Percentiles rank a stretch among this genome's conserved stretches.
These are phyloP conservation scores for Agastache rugosa DNA, from an alignment of 257 asterid species.

Conservation along the genomic window DNA sequence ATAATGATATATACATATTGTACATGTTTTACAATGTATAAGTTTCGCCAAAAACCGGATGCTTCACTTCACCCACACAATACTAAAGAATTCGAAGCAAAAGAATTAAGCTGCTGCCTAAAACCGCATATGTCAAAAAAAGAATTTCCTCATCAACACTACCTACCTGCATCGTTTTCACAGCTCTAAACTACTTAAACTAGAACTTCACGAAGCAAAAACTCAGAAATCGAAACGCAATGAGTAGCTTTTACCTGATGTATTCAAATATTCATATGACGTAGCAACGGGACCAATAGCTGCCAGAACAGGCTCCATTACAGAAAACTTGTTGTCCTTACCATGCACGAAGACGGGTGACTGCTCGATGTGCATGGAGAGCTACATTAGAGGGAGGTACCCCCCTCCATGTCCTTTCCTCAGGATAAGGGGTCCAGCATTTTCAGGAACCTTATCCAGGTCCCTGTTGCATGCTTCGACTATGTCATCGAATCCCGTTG, in stretches of 20 bases:
- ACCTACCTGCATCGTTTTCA: conserved; percentile 36
- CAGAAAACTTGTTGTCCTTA: background rate
- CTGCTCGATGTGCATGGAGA: background rate
- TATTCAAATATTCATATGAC: conserved; percentile 24
- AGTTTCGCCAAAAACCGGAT: conserved; percentile 24
- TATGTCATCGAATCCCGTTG: conserved; percentile 83
- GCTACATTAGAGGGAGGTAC: conserved; percentile 93
- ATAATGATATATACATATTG: conserved; percentile 47
- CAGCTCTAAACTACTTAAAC: conserved; percentile 38
- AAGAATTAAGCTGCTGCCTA: conserved; percentile 49
- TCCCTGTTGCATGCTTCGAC: conserved; percentile 64
- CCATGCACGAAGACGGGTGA: conserved; percentile 12
- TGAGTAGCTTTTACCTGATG: conserved; percentile 25
- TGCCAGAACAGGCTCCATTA: conserved; percentile 3
- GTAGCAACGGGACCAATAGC: conserved; percentile 1
- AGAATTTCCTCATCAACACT: conserved; percentile 45
- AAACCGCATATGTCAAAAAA: conserved; percentile 46
- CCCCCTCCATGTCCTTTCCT: conserved; percentile 99
- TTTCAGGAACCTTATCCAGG: conserved; percentile 94
- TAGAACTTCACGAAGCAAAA: conserved; percentile 28
- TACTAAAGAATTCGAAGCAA: conserved; percentile 44
- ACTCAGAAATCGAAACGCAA: conserved; percentile 28
- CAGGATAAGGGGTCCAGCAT: conserved; percentile 94
- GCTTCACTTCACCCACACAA: conserved; percentile 41
- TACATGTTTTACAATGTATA: conserved; percentile 48